phyloP scores from a whole-genome alignment of 176 grass and related monocot species.

The Aegilops sharonensis region DNA sequence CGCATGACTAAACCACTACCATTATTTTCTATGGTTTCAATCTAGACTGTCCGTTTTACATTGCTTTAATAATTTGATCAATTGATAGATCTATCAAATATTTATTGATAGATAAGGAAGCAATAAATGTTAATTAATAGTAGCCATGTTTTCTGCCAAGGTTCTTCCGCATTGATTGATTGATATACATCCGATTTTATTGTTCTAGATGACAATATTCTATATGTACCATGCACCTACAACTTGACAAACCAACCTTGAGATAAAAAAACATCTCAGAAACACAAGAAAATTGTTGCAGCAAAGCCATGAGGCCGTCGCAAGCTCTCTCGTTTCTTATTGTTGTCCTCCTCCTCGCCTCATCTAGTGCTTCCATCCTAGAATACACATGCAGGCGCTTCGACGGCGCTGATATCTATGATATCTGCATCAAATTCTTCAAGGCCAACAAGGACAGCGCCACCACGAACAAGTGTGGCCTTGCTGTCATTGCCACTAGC shows the following conservation, averaged over 20 bases:
- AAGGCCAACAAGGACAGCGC: conserved; percentile 18
- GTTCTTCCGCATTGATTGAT: no score
- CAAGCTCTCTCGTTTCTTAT: not conserved
- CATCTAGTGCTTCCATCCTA: conserved; percentile 7
- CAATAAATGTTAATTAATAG: no score
- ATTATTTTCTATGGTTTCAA: no score
- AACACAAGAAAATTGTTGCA: not conserved
- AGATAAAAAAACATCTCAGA: not conserved
- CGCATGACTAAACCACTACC: no score
- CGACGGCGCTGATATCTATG: no score
- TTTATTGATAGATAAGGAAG: no score
- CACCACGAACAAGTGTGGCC: conserved; percentile 20
- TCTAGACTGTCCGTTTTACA: no score
- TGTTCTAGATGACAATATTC: no score
- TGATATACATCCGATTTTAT: no score
- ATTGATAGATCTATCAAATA: no score
- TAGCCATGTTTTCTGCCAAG: no score
- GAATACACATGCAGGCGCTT: conserved; percentile 40
- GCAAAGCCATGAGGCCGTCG: not conserved
- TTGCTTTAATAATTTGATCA: no score
- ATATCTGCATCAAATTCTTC: conserved; percentile 48
- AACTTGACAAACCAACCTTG: not conserved
- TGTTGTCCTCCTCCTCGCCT: conserved; percentile 12
- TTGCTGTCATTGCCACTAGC: conserved; percentile 42
- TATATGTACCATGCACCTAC: not conserved